Conservation (phyloP, 495 filamentous ascomycete species). For the Halenospora varia region DNA sequence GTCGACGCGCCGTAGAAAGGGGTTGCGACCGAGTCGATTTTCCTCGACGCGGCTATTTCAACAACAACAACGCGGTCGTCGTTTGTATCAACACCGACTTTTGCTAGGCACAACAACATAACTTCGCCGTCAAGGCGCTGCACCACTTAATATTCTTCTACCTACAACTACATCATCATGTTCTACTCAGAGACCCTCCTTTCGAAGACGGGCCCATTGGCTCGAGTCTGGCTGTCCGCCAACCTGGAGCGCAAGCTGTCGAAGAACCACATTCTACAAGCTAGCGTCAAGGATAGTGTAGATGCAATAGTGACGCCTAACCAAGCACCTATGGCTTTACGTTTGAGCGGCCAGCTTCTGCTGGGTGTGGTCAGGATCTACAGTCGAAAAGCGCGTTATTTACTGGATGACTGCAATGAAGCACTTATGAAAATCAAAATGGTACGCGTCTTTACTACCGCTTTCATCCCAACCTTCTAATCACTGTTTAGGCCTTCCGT, state of each 20-base stretch:
- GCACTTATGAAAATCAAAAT: conserved; percentile 97
- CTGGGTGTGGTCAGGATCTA: conserved; percentile 97
- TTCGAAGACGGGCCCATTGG: conserved; percentile 93
- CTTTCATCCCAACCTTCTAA: conserved; percentile 27
- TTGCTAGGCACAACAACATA: conserved; percentile 17
- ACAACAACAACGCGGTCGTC: conserved; percentile 35
- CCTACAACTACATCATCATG: conserved; percentile 49
- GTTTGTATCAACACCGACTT: conserved; percentile 25
- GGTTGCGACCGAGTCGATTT: conserved; percentile 3
- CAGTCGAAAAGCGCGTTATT: conserved; percentile 91
- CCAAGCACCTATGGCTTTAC: conserved; percentile 91
- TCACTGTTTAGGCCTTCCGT: conserved; percentile 60
- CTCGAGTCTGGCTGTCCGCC: conserved; percentile 95
- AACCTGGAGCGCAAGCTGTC: conserved; percentile 97
- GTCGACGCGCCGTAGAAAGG: background rate
- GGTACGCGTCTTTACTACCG: conserved; percentile 49
- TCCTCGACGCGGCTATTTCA: conserved; percentile 18
- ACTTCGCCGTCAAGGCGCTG: conserved; percentile 22
- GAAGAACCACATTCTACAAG: conserved; percentile 88
- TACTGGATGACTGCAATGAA: conserved; percentile 96
- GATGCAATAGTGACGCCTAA: conserved; percentile 90
- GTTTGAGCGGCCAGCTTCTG: conserved; percentile 88
- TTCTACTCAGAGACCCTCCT: conserved; percentile 97
- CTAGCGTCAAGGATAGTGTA: conserved; percentile 89
- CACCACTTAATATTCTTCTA: conserved; percentile 17